These are phyloP conservation scores for Barnettozyma sucrosica DNA, from an alignment of 805 yeast species.

Conservation along the genomic window DNA sequence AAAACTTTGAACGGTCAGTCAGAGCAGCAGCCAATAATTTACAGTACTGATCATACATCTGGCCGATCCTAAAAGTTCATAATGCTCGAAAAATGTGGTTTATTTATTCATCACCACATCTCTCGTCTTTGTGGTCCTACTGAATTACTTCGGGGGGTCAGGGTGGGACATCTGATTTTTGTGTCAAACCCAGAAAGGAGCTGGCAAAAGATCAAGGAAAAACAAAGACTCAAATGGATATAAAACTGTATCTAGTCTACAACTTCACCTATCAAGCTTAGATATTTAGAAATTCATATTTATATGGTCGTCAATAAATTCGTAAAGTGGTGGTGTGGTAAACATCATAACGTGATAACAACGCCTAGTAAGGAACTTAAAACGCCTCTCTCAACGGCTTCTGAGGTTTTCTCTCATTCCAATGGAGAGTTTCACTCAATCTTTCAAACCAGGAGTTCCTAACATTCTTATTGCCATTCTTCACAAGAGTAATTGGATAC, in stretches of 20 bases:
- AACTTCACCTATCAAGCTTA: too few relatives aligned
- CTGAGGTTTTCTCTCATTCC: slow-evolving; percentile 32
- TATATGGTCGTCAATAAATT: too few relatives aligned
- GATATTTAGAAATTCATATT: not conserved
- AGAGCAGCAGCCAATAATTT: not conserved
- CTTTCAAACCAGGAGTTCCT: slow-evolving; percentile 28
- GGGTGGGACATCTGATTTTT: not conserved
- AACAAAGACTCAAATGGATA: too few relatives aligned
- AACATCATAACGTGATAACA: not conserved
- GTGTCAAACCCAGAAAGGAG: not conserved
- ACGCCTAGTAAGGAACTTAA: not conserved
- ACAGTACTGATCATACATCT: not conserved
- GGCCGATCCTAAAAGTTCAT: not conserved
- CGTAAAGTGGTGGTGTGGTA: not conserved
- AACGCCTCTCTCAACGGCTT: slow-evolving; percentile 20
- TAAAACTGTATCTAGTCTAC: too few relatives aligned
- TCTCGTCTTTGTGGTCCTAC: not conserved
- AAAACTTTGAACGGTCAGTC: not conserved
- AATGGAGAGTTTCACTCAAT: slow-evolving; percentile 29
- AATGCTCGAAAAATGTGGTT: not conserved
- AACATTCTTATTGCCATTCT: slow-evolving; percentile 5
- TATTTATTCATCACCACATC: not conserved
- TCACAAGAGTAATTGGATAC: slow-evolving; percentile 28
- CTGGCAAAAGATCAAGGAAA: not conserved
- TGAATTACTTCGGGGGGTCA: not conserved